phyloP scores from a whole-genome alignment of 78 protist genomes.

The Bodo saltans region DNA sequence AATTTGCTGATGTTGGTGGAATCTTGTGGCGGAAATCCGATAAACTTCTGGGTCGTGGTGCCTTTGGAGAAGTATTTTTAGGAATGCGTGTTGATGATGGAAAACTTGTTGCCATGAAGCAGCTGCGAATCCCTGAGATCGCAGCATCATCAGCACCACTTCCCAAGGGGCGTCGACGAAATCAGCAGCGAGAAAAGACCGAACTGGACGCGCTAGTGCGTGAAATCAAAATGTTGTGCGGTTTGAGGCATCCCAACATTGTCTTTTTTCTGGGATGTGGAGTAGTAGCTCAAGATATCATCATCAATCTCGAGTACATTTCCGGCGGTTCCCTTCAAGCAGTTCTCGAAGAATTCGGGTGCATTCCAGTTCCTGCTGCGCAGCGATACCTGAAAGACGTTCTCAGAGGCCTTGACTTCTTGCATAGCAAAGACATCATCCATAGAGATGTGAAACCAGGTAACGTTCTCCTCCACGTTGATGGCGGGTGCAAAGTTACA shows the following conservation, averaged over 20 bases:
- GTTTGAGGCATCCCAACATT: not conserved
- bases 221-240: not conserved
- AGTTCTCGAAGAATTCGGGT: not conserved
- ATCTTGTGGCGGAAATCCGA: not conserved
- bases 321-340: conserved; percentile 14
- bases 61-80: conserved; percentile 5
- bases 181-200: not conserved
- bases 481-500: conserved; percentile 5
- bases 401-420: not conserved
- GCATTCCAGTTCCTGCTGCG: not conserved
- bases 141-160: not conserved
- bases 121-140: not conserved
- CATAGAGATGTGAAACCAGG: conserved; percentile 22
- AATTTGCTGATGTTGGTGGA: not conserved
- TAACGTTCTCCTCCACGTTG: not conserved
- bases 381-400: not conserved
- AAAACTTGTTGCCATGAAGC: not conserved
- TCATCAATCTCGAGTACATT: conserved; percentile 11
- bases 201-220: not conserved
- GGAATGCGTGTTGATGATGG: conserved; percentile 15
- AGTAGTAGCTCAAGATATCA: not conserved
- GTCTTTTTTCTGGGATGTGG: not conserved
- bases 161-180: not conserved
- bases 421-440: not conserved
- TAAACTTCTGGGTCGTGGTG: not conserved